Percentiles rank a stretch among this genome's conserved stretches.
Conservation (phyloP, 495 filamentous ascomycete genomes). For the Penicillium coffeae region DNA sequence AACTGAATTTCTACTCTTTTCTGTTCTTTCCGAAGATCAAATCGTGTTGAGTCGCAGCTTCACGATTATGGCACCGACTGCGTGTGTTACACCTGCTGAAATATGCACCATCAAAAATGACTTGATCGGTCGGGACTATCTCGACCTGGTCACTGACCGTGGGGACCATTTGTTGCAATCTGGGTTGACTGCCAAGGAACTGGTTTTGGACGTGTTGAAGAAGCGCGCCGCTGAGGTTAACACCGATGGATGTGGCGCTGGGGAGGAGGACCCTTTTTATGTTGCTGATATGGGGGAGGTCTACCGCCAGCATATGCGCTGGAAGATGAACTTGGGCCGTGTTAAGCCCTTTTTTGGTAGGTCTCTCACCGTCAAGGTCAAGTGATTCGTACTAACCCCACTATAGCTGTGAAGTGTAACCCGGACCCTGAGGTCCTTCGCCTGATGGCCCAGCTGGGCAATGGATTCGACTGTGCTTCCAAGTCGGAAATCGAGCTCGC, state of each 20-base stretch:
- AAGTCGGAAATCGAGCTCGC: slow-evolving; percentile 94
- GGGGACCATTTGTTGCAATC: slow-evolving; percentile 43
- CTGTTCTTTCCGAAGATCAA: slow-evolving; percentile 14
- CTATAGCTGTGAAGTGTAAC: slow-evolving; percentile 94
- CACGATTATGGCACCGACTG: slow-evolving; percentile 71
- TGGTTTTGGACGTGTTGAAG: slow-evolving; percentile 79
- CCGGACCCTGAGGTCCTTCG: slow-evolving; percentile 85
- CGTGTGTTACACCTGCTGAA: slow-evolving; percentile 51
- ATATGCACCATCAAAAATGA: slow-evolving; percentile 41
- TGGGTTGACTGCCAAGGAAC: slow-evolving; percentile 46
- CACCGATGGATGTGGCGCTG: slow-evolving; percentile 77
- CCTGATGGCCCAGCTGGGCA: slow-evolving; percentile 80
- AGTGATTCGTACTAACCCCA: background rate
- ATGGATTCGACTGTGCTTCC: slow-evolving; percentile 97
- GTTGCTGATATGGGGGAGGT: slow-evolving; percentile 98
- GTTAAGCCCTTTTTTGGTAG: slow-evolving; percentile 96
- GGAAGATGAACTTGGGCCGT: slow-evolving; percentile 89
- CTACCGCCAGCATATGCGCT: slow-evolving; percentile 96
- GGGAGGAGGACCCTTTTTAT: slow-evolving; percentile 96
- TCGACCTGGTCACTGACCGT: slow-evolving; percentile 30
- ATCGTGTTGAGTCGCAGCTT: slow-evolving; percentile 37
- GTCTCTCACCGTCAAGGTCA: slow-evolving; percentile 17
- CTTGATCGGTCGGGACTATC: slow-evolving; percentile 24
- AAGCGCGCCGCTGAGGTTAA: slow-evolving; percentile 76
- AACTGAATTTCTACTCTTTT: slow-evolving; percentile 15